Evolutionary conservation across 2,329 filamentous ascomycete genomes (phyloP), one percentile per base, ranked within the genome.

Genomic region (Neonectria neomacrospora): DNA sequence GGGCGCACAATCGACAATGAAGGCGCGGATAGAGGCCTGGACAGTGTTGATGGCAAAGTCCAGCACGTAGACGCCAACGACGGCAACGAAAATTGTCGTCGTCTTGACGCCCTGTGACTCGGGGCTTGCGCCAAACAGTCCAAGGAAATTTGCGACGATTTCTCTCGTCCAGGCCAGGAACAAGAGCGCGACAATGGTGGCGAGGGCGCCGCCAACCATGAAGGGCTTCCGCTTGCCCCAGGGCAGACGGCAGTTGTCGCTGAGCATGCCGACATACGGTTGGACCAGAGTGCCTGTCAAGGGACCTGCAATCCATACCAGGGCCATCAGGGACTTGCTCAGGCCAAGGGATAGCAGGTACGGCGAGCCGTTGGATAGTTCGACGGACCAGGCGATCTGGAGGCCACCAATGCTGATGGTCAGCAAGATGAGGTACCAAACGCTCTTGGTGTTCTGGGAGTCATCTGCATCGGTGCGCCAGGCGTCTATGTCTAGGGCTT

Each of bases 31-130:
- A 5, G 90, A 92, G 52, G 96, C 95, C 85, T 98, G 95, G 34
- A 98, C 93, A 86, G 94, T 96, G 79, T 98, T 98, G 81, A 98
- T 96, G 72, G 94, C 89, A 77, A 98, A 96, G 77, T 98, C 95
- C 54, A 98, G 85, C 53, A 96, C 84, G 78, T 97, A 98, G 72
- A 98, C 91, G 80, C 94, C 91, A 30, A 94, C 75, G 6, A 97
- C 93, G 8, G 95, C 95, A 61, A 93, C 85, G 32, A 93, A 81
- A 68, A 97, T 95, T 51, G 91, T 87, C 44, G 83, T 81, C 3
- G 83, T 84, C 73, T 88, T 90, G 48, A 91, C 90, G 3, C 84
- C 86, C 8, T 84, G 71, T 0, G 90, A 92, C 41, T 89, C 84
- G n/a, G 81, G 80, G 57, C 90, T 85, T 11, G 88, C 90, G 11